phyloP scores from a whole-genome alignment of 768 basidiomycete genomes.

The Termitomyces titanicus region DNA sequence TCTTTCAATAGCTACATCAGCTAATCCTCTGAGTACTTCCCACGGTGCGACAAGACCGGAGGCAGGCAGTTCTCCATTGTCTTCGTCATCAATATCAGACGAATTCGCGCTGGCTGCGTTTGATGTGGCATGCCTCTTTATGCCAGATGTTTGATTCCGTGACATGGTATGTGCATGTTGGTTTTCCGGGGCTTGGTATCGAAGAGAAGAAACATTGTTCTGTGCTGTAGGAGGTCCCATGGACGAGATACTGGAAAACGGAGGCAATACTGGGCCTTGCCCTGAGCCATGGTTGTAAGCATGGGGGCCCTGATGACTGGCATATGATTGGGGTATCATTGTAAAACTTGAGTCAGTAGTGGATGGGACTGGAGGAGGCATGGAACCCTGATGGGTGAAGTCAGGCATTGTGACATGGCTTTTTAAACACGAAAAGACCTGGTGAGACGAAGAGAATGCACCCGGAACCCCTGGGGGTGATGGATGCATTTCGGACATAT shows the following conservation, averaged over 20 bases:
- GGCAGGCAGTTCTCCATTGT: slow-evolving; percentile 75
- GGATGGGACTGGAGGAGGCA: slow-evolving; percentile 28
- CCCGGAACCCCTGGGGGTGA: slow-evolving; percentile 31
- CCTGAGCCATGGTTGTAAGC: slow-evolving; percentile 28
- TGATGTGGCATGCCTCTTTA: slow-evolving; percentile 64
- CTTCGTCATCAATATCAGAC: slow-evolving; percentile 82
- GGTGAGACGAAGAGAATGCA: slow-evolving; percentile 27
- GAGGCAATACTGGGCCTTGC: slow-evolving; percentile 59
- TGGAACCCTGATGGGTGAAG: slow-evolving; percentile 31
- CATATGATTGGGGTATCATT: slow-evolving; percentile 39
- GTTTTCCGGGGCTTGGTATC: slow-evolving; percentile 50
- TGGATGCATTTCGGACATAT: slow-evolving; percentile 36
- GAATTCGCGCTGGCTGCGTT: slow-evolving; percentile 77
- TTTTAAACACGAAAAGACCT: slow-evolving; percentile 11
- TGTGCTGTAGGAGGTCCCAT: slow-evolving; percentile 46
- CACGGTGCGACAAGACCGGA: slow-evolving; percentile 82
- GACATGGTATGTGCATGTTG: slow-evolving; percentile 28
- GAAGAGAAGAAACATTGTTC: slow-evolving; percentile 54
- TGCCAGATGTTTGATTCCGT: slow-evolving; percentile 35
- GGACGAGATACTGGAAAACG: slow-evolving; percentile 65
- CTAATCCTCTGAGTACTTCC: slow-evolving; percentile 79
- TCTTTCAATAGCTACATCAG: slow-evolving; percentile 77
- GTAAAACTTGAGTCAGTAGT: slow-evolving; percentile 40
- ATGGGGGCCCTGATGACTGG: slow-evolving; percentile 36
- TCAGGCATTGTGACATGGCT: slow-evolving; percentile 22